phyloP scores from a whole-genome alignment of 345 rosid species.

The Lumnitzera littorea region DNA sequence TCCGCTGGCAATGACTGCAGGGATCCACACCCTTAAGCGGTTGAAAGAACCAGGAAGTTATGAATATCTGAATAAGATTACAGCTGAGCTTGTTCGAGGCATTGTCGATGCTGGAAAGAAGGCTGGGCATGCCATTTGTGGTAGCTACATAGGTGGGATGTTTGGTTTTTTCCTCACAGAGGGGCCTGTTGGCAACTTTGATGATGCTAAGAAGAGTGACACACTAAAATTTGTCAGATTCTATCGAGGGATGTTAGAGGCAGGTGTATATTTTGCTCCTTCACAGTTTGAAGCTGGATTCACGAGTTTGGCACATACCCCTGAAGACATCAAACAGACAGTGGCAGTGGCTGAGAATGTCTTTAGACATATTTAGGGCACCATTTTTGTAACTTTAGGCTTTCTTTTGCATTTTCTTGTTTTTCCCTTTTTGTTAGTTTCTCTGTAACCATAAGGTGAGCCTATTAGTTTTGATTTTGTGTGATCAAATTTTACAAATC shows the following conservation, averaged over 20 bases:
- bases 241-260: constrained; percentile 73
- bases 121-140: constrained; percentile 86
- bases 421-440: no score
- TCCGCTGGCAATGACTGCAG: constrained; percentile 94
- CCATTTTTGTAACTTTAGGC: no score
- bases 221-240: constrained; percentile 68
- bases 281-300: constrained; percentile 98
- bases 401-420: no score
- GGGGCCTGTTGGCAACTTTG: constrained; percentile 76
- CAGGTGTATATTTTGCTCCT: constrained; percentile 92
- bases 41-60: constrained; percentile 69
- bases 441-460: no score
- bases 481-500: no score
- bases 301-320: constrained; percentile 82
- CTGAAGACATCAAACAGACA: constrained; percentile 66
- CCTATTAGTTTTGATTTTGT: no score
- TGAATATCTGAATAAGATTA: constrained; percentile 69
- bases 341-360: constrained; percentile 79
- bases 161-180: constrained; percentile 93
- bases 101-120: constrained; percentile 71
- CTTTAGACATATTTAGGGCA: constrained; percentile 44
- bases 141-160: constrained; percentile 77
- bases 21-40: constrained; percentile 71
- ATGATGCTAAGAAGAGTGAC: constrained; percentile 82
- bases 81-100: constrained; percentile 57